Conservation (phyloP, 176 grass and related monocot genomes). For the Musa schizocarpa region DNA sequence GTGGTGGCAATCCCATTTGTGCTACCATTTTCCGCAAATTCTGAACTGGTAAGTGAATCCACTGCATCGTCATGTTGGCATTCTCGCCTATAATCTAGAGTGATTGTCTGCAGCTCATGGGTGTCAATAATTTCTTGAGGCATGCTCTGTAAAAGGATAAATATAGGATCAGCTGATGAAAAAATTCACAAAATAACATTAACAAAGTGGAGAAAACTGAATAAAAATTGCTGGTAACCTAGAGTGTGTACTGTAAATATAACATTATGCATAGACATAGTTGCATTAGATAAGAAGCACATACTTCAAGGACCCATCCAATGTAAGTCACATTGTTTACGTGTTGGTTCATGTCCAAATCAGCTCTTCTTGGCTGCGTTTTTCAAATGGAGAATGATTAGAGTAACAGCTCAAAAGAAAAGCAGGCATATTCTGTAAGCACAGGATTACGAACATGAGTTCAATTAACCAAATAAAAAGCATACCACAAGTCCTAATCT, state of each 20-base stretch:
- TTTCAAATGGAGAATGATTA: constrained; percentile 16
- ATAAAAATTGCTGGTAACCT: no score
- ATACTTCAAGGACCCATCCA: constrained; percentile 95
- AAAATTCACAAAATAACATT: neutral
- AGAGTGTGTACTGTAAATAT: neutral
- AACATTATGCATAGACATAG: neutral
- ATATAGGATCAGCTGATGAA: neutral
- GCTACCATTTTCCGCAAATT: constrained; percentile 34
- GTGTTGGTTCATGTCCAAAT: constrained; percentile 99
- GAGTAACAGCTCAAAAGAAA: constrained; percentile 6
- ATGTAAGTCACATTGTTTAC: constrained; percentile 99
- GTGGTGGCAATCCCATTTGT: constrained; percentile 42
- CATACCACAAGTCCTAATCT: constrained; percentile 81
- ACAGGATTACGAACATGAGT: neutral
- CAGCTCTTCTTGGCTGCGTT: constrained; percentile 86
- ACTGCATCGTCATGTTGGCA: constrained; percentile 88
- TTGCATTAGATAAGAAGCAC: neutral
- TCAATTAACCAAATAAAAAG: constrained; percentile 2
- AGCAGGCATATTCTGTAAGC: neutral
- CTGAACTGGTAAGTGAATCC: constrained; percentile 72
- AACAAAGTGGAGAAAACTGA: neutral
- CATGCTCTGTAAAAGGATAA: constrained; percentile 49
- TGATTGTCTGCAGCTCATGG: constrained; percentile 92
- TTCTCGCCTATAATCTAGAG: constrained; percentile 92
- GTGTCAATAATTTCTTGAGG: constrained; percentile 97